Evolutionary conservation across 495 filamentous ascomycete genomes (phyloP).

Genomic region (Apodospora peruviana): DNA sequence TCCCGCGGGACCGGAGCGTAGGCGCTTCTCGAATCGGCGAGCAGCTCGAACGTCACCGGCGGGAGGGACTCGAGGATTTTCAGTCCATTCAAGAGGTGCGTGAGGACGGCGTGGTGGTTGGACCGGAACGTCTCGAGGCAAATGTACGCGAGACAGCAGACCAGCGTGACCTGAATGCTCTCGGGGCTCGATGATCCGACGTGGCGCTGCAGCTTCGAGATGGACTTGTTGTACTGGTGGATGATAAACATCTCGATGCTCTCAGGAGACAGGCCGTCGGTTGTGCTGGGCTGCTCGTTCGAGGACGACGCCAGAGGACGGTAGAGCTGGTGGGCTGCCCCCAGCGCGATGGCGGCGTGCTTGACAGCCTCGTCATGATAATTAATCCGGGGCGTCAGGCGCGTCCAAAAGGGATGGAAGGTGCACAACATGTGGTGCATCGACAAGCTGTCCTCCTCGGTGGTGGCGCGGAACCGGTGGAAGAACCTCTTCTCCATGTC

Average conservation of each 20-base stretch:
- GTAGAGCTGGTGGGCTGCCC: conserved; percentile 26
- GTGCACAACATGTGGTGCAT: conserved; percentile 11
- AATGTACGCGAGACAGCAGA: conserved; percentile 36
- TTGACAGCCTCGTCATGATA: conserved; percentile 32
- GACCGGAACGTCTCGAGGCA: conserved; percentile 32
- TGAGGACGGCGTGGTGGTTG: conserved; percentile 25
- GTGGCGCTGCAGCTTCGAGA: conserved; percentile 26
- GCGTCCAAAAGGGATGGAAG: conserved; percentile 31
- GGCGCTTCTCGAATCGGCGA: conserved; percentile 6
- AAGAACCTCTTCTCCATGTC: conserved; percentile 29
- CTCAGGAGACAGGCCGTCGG: conserved; percentile 17
- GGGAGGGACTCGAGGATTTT: conserved; percentile 30
- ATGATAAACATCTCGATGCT: conserved; percentile 32
- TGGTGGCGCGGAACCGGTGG: conserved; percentile 22
- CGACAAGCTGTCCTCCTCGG: conserved; percentile 3
- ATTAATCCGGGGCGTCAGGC: conserved; percentile 20
- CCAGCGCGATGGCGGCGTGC: conserved; percentile 34
- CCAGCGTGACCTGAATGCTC: conserved; percentile 28
- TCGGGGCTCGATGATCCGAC: conserved; percentile 19
- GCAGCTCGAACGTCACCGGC: conserved; percentile 12
- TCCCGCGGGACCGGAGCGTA: background rate
- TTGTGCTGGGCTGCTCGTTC: conserved; percentile 5
- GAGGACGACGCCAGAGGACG: too few species aligned
- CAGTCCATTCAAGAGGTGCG: conserved; percentile 34
- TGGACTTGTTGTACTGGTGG: conserved; percentile 36